Base-by-base conservation (phyloP, 164 flowering plant species). In the Platanus orientalis region DNA sequence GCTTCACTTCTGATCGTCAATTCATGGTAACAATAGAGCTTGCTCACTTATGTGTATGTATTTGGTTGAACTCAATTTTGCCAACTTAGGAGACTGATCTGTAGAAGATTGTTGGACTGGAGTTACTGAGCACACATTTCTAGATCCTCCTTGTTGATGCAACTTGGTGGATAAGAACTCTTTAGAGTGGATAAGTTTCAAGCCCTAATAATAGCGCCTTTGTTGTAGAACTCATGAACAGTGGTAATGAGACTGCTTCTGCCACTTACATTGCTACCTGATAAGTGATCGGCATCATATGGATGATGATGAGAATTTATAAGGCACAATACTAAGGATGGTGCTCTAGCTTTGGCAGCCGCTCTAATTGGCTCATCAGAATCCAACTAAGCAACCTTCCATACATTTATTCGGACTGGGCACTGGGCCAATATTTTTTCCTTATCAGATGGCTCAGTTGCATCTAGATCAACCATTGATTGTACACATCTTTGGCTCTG, bases 371-470 rank as follows among this genome's bases (percentile, higher is more conserved):
- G 97, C 78, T 90, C 97, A 53, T 58, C 77, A 2, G 92, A 80
- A 74, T 92, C 97, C 63, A 90, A 68, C 67, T 92, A 85, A 21
- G 98, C 93, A 34, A 90, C 88, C 80, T 88, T 88, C 98, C 96
- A 90, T 12, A 97, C 94, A 62, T 94, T 92, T 65, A 90, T 88
- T 70, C 84, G 70, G 32, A 90, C 88, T n/a, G 79, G 96, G 4
- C 85, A 87, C 24, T 76, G 82, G 23, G 91, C 76, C 39, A 79
- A 57, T 34, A 60, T 73, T 64, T 83, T 86, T 24, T 78, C 92
- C 69, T 78, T 82, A 47, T 92, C 92, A 29, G 74, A 57, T 19
- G 65, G 62, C 34, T 69, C 80, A 16, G 68, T 27, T 39, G 86
- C 76, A 73, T 92, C 98, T 48, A 97, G 98, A 77, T 92, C 98